Base-by-base conservation (phyloP, 768 basidiomycete species). In the Macrolepiota dolichaula region DNA sequence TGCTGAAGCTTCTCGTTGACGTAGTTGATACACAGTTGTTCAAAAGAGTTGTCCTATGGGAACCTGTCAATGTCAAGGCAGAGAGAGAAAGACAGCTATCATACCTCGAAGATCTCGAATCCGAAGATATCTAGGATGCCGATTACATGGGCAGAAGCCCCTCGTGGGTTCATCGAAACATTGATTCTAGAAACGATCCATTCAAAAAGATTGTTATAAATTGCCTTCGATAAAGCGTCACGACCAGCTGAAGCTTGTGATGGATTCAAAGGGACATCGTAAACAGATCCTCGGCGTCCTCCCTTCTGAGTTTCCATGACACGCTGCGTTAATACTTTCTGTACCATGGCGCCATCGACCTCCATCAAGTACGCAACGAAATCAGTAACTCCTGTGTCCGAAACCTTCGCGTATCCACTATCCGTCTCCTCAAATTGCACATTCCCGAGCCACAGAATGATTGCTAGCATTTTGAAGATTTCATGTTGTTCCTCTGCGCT, bases 1-100 rank as follows among this genome's bases (percentile, higher is more conserved):
- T 96, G 96, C 68, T 99, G 96, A 25, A 99, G 83, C 76, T 99
- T 99, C 76, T 99, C 97, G 81, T 99, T 99, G 78, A 98, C 97
- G 69, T 99, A 99, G 79, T 99, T 99, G 82, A 99, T 99, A 78
- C 97, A 99, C 19, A 99, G 86, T 74, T 99, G 95, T 71, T 96
- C 94, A 70, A 96, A 95, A 4, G 93, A 94, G 74, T 96, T 96
- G 73, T 95, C 92, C 90, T 95, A 59, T 22, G 64, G n/a, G 36
- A 60, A 29, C 64, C 35, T 5, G 19, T 37, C 1, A 29, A 54
- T 7, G 3, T 32, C 3, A 36, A 24, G 55, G 12, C 22, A 38
- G 27, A 35, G 13, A 37, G 22, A 27, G 36, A 13, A 15, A 51
- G 32, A 32, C 55, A 50, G 12, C 47, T 59, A 38, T 55, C 73